Conservation (phyloP, 345 rosid genomes). For the Eutrema heterophyllum region DNA sequence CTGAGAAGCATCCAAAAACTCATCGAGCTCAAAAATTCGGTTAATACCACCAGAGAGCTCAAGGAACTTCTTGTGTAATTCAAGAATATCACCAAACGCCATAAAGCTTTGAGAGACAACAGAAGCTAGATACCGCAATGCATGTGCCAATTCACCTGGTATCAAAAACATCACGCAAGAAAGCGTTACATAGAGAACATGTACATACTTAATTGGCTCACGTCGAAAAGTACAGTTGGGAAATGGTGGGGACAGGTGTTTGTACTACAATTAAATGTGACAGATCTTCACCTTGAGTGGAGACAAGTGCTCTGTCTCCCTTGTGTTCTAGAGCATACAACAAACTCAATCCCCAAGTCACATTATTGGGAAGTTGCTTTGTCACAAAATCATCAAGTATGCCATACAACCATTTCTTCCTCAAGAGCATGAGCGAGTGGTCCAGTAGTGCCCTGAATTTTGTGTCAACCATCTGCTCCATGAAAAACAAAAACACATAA, state of each 20-base stretch:
- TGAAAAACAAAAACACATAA: background rate
- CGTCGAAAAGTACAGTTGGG: background rate
- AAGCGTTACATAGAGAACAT: background rate
- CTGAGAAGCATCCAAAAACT: conserved; percentile 83
- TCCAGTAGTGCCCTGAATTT: conserved; percentile 82
- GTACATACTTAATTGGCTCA: conserved; percentile 1
- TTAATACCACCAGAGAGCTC: conserved; percentile 91
- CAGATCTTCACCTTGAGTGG: conserved; percentile 71
- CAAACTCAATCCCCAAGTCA: conserved; percentile 97
- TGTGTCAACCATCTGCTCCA: conserved; percentile 78
- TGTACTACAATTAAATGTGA: background rate
- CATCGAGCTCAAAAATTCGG: conserved; percentile 93
- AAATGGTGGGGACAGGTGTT: background rate
- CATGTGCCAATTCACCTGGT: conserved; percentile 95
- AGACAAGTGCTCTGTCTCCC: conserved; percentile 75
- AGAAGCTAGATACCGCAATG: conserved; percentile 91
- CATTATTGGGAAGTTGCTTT: conserved; percentile 97
- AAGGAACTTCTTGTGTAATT: conserved; percentile 81
- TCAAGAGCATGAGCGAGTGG: conserved; percentile 74
- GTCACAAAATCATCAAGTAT: conserved; percentile 92
- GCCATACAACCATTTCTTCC: conserved; percentile 90
- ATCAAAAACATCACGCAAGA: conserved; percentile 14
- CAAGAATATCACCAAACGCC: conserved; percentile 97
- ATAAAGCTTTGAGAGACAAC: conserved; percentile 98
- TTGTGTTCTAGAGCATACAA: conserved; percentile 88